Evolutionary conservation across 2,329 filamentous ascomycete species (phyloP).

Genomic region (Fusarium incarnatum): DNA sequence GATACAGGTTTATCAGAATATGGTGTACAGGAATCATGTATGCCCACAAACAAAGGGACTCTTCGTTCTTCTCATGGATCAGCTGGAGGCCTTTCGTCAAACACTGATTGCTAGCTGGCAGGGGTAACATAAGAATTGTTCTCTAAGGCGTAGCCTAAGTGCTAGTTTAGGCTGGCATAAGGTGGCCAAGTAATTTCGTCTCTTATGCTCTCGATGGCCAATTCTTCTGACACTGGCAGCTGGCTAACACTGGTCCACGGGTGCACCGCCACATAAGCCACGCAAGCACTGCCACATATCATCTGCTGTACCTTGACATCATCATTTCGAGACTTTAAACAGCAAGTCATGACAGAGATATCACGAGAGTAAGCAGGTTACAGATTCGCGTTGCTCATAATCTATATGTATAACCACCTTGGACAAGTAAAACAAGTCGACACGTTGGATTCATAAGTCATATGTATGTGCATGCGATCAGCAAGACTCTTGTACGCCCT

Average conservation of each 20-base stretch:
- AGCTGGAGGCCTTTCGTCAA: not conserved
- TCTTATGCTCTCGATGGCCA: not conserved
- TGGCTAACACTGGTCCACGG: not conserved
- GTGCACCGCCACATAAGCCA: slow-evolving; percentile 31
- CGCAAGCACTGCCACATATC: slow-evolving; percentile 32
- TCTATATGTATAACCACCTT: not conserved
- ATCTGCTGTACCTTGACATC: not conserved
- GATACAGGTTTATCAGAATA: not conserved
- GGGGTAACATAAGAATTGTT: not conserved
- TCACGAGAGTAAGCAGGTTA: not conserved
- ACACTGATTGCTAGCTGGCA: no score
- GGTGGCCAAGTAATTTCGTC: not conserved
- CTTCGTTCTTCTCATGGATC: not conserved
- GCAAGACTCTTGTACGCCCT: not conserved
- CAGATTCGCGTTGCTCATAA: not conserved
- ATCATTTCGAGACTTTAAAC: not conserved
- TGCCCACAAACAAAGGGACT: not conserved
- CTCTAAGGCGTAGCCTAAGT: not conserved
- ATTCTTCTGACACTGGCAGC: not conserved
- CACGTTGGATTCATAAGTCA: no score
- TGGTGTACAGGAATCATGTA: not conserved
- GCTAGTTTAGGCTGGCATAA: not conserved
- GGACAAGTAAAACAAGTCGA: not conserved
- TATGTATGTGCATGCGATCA: slow-evolving; percentile 20
- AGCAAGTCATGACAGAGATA: slow-evolving; percentile 10